A percentile compares a stretch with the other conserved stretches of the same genome.
phyloP scores from a whole-genome alignment of 2,329 filamentous ascomycete genomes.

The Pezicula neosporulosa region DNA sequence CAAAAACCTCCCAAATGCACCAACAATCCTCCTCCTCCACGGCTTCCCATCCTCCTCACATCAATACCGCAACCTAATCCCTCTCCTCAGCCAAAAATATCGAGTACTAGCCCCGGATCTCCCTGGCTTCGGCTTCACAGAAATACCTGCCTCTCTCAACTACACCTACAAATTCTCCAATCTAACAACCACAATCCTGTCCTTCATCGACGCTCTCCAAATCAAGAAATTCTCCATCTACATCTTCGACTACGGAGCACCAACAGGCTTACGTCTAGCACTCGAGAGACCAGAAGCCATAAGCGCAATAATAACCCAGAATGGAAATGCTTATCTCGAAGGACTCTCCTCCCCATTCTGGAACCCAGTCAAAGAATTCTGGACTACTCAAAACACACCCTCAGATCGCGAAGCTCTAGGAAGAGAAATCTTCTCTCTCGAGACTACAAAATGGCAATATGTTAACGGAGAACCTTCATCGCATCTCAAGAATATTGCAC shows the following conservation, averaged over 20 bases:
- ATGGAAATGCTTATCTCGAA: conserved; percentile 56
- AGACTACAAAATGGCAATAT: conserved; percentile 6
- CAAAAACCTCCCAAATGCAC: conserved; percentile 8
- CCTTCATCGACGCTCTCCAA: conserved; percentile 42
- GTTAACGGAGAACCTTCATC: background rate
- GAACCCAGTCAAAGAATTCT: conserved; percentile 1
- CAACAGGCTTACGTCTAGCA: conserved; percentile 47
- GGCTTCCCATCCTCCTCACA: conserved; percentile 37
- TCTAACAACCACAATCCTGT: conserved; percentile 40
- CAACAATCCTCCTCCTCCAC: conserved; percentile 36
- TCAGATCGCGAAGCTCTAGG: conserved; percentile 1
- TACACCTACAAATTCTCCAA: conserved; percentile 51
- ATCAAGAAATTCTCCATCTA: conserved; percentile 49
- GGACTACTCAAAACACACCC: background rate
- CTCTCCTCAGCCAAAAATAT: conserved; percentile 32
- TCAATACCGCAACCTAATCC: conserved; percentile 38
- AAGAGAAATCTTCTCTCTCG: background rate
- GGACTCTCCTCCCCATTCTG: conserved; percentile 36
- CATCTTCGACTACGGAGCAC: conserved; percentile 59
- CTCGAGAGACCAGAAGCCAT: conserved; percentile 42
- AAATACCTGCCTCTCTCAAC: conserved; percentile 40
- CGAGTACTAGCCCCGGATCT: conserved; percentile 50
- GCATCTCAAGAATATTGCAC: conserved; percentile 6
- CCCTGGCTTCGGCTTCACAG: conserved; percentile 55
- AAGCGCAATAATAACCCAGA: conserved; percentile 50